Base-by-base conservation (phyloP, 495 filamentous ascomycete genomes). In the Poronia punctata region DNA sequence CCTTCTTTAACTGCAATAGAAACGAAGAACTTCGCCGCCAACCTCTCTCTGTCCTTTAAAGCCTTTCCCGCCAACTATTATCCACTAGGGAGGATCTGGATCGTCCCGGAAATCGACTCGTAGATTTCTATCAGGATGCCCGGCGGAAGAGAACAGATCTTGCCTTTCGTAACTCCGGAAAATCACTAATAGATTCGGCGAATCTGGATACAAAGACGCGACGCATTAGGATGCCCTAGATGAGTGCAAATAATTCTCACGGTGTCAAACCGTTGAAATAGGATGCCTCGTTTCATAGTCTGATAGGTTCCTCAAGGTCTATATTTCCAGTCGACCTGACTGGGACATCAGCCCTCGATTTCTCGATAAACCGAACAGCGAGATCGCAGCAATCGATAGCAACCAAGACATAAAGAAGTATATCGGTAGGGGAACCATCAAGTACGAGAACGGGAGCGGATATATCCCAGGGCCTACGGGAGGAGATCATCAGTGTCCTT, bases 291-390 rank as follows among this genome's bases (percentile, higher is more conserved):
- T 28, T 26, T 11, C 27, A 12, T 9, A 30, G 45, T 32, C 36
- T 30, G 7, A 18, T 17, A 59, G 48, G 3, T 43, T 46, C 2
- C 48, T 69, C 7, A 71, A 64, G 35, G 40, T 73, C n/a, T 66
- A 71, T 40, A 61, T 72, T 40, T 71, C 67, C 11, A 68, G 65
- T 30, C 56, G 67, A 9, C 61, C 59, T n/a, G 68, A 70, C 25
- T 26, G 29, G 14, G 59, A 66, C 25, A 64, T 69, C 25, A 28
- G 37, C 19, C 26, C 34, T n/a, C 34, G 29, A 8, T 46, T 72
- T 16, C 35, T 44, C 21, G 31, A 35, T 4, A 32, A 25, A 3
- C 49, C 59, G 6, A 66, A 57, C 32, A 45, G 69, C 12, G 40
- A 52, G 16, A 66, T 72, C 23, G 34, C 54, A 23, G 60, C 65